Evolutionary conservation across 2,329 filamentous ascomycete genomes (phyloP).

Genomic region (Ophiosphaerella korrae): DNA sequence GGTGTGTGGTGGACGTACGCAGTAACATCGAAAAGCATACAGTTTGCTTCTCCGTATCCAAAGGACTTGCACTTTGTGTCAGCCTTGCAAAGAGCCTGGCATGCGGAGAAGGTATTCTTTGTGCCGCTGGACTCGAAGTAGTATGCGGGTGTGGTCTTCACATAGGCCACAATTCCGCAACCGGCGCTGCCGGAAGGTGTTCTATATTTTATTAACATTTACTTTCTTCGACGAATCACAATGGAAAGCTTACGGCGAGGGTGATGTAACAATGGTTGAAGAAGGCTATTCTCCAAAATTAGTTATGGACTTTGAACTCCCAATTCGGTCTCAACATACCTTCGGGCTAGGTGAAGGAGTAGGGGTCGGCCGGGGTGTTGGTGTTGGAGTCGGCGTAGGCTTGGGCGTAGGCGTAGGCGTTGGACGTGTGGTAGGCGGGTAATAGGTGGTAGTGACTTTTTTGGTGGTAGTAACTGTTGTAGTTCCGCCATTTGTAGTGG

Average conservation of each 20-base stretch:
- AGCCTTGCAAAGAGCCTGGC: slow-evolving; percentile 38
- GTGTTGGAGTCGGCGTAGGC: slow-evolving; percentile 20
- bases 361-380: slow-evolving; percentile 7
- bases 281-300: slow-evolving; percentile 1
- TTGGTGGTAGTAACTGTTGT: slow-evolving; percentile 27
- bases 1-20: slow-evolving; percentile 24
- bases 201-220: slow-evolving; percentile 14
- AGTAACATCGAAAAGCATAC: slow-evolving; percentile 39
- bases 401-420: slow-evolving; percentile 12
- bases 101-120: slow-evolving; percentile 38
- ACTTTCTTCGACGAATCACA: background rate
- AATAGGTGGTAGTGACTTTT: slow-evolving; percentile 30
- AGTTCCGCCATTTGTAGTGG: slow-evolving; percentile 22
- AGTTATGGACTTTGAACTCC: too few relatives aligned
- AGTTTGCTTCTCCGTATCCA: slow-evolving; percentile 41
- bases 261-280: slow-evolving; percentile 17
- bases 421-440: slow-evolving; percentile 15
- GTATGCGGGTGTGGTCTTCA: slow-evolving; percentile 37
- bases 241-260: slow-evolving; percentile 28
- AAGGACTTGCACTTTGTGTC: slow-evolving; percentile 40
- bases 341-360: slow-evolving; percentile 11
- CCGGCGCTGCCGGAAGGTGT: slow-evolving; percentile 19
- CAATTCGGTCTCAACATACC: background rate
- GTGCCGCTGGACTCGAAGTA: slow-evolving; percentile 43
- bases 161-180: slow-evolving; percentile 40